Percentiles rank a stretch among this genome's conserved stretches.
These are phyloP conservation scores for Alternaria angustiovoidea DNA, from an alignment of 2,329 filamentous ascomycete genomes.

Conservation along the genomic window DNA sequence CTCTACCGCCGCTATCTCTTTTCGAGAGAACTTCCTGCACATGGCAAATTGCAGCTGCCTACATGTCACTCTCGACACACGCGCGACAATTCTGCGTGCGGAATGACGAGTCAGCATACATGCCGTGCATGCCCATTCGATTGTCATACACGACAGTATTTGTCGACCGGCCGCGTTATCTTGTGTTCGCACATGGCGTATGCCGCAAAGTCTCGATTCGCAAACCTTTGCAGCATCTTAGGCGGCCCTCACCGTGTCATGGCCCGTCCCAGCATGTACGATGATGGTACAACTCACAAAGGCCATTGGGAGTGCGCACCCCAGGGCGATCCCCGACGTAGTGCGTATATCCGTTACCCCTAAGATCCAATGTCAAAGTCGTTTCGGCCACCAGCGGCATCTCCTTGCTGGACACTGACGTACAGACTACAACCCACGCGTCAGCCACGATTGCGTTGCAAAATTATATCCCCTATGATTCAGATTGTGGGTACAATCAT, in stretches of 20 bases:
- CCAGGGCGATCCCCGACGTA: not conserved
- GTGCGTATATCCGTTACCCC: slow-evolving; percentile 2
- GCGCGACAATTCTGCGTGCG: not conserved
- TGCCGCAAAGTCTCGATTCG: slow-evolving; percentile 1
- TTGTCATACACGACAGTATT: not conserved
- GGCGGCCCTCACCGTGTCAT: slow-evolving; percentile 5
- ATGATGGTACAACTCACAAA: slow-evolving; percentile 6
- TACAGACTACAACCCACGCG: not conserved
- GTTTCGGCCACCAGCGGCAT: not conserved
- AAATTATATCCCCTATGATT: slow-evolving; percentile 1
- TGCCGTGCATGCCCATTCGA: not conserved
- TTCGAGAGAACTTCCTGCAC: not conserved
- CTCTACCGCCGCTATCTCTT: not conserved
- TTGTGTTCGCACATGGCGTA: not conserved
- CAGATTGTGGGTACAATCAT: slow-evolving; percentile 5
- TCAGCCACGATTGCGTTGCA: not conserved
- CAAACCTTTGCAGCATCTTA: slow-evolving; percentile 2
- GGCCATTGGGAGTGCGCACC: slow-evolving; percentile 1
- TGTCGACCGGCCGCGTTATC: not conserved
- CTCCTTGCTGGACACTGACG: not conserved
- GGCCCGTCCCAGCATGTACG: slow-evolving; percentile 4
- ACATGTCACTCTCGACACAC: not conserved
- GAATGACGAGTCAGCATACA: not conserved
- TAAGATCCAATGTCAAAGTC: not conserved
- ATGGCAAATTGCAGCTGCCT: not conserved